Evolutionary conservation across 768 basidiomycete species (phyloP), one percentile per base, ranked within the genome.

Genomic region (Suillus discolor): DNA sequence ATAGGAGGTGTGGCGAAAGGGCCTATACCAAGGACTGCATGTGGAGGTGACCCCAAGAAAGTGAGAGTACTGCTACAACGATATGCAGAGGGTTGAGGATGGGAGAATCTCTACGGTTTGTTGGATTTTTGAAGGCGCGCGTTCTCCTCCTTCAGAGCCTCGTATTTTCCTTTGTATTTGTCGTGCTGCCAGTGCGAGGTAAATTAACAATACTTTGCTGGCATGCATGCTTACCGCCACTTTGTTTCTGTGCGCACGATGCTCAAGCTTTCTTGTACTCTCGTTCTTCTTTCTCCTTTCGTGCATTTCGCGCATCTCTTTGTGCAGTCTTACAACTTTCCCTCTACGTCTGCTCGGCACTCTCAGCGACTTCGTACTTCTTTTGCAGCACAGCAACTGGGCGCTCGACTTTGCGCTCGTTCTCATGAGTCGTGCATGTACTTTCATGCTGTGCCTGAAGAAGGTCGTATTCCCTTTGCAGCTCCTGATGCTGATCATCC

Each of bases 161-260:
- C 72, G 42, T 69, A 68, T 53, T 77, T 76, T 65, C 70, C 73
- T 64, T 61, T 77, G 60, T 74, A 68, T 9, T 71, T 69, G 20
- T 65, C 67, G 36, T 59, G 65, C 74, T 75, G 55, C 25, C 23
- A 12, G 18, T 4, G 20, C 42, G 23, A 54, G 15, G 20, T n/a
- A 5, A 69, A 60, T 13, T 16, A 36, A 18, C 44, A 41, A 60
- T 4, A 42, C 9, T 20, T n/a, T 23, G 42, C 4, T 20, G n/a
- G 49, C 2, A 8, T 34, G 6, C 49, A 36, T 6, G 38, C 34
- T 28, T 69, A 77, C 76, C 70, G 71, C 71, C 59, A 60, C 67
- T 31, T 73, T 76, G 55, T 70, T 68, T 34, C 36, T 55, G 0
- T 70, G 70, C 12, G 68, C 61, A 51, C 66, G 74, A 23, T 65